A percentile compares a stretch with the other conserved stretches of the same genome.
These are phyloP conservation scores for Acorus calamus DNA, from an alignment of 106 monocot species.

Conservation along the genomic window DNA sequence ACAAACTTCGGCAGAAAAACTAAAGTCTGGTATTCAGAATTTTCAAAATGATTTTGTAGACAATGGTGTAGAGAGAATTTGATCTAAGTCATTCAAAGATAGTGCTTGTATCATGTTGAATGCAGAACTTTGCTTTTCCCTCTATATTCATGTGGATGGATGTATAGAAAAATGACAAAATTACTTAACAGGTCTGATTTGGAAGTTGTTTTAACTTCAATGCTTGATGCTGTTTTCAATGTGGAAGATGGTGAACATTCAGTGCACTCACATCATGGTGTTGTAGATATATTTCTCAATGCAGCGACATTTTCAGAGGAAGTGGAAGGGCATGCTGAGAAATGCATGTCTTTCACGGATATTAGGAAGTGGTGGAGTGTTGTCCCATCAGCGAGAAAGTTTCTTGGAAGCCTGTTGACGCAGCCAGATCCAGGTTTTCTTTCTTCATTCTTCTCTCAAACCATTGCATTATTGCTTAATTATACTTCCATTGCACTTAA, in stretches of 20 bases:
- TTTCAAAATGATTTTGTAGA: no score
- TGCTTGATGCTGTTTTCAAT: conserved; percentile 48
- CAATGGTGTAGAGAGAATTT: no score
- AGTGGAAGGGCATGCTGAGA: conserved; percentile 24
- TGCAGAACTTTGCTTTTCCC: not conserved
- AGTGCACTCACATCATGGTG: conserved; percentile 13
- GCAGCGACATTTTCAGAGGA: conserved; percentile 50
- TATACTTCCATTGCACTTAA: no score
- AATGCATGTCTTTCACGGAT: conserved; percentile 51
- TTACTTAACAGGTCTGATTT: conserved; percentile 60
- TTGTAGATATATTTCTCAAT: conserved; percentile 46
- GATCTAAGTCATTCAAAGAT: not conserved
- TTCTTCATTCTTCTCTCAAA: not conserved
- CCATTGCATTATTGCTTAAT: not conserved
- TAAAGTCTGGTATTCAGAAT: no score
- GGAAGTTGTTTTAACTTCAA: conserved; percentile 56
- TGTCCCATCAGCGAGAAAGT: conserved; percentile 67
- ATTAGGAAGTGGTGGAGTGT: conserved; percentile 70
- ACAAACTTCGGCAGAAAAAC: no score
- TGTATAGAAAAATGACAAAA: not conserved
- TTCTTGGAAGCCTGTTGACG: conserved; percentile 66
- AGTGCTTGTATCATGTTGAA: not conserved
- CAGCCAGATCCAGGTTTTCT: conserved; percentile 54
- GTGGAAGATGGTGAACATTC: conserved; percentile 11
- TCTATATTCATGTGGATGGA: not conserved